Evolutionary conservation across 108 stramenopile species (phyloP).

Genomic region (Mayamaea pseudoterrestris): DNA sequence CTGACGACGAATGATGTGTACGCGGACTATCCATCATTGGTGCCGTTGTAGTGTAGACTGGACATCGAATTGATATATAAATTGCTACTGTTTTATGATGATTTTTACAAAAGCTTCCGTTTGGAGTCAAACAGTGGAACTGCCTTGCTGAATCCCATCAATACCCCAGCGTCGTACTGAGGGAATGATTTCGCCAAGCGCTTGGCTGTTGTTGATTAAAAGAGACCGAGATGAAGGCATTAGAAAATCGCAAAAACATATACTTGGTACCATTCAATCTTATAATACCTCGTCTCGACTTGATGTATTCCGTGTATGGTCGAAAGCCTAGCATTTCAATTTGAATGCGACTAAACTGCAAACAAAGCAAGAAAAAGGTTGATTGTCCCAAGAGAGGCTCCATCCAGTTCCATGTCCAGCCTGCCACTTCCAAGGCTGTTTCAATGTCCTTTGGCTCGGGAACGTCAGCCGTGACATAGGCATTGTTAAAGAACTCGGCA

Average conservation of each 20-base stretch:
- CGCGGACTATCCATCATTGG: slow-evolving; percentile 13
- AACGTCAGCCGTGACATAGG: slow-evolving; percentile 73
- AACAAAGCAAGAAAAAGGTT: slow-evolving; percentile 64
- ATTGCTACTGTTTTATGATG: no score
- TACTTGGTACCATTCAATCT: no score
- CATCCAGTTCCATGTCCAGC: slow-evolving; percentile 81
- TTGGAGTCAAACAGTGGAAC: no score
- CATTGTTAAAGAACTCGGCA: slow-evolving; percentile 71
- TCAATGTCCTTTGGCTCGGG: slow-evolving; percentile 68
- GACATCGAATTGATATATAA: no score
- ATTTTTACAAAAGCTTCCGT: no score
- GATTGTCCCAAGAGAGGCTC: slow-evolving; percentile 75
- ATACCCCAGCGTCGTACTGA: slow-evolving; percentile 26
- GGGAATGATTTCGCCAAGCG: slow-evolving; percentile 27
- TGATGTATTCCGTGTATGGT: slow-evolving; percentile 49
- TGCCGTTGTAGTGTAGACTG: slow-evolving; percentile 10
- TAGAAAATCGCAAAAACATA: no score
- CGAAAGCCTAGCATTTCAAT: slow-evolving; percentile 70
- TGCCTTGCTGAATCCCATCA: slow-evolving; percentile 6
- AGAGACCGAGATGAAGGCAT: no score
- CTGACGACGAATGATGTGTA: slow-evolving; percentile 13
- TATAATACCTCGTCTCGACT: slow-evolving; percentile 23
- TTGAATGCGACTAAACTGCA: slow-evolving; percentile 66
- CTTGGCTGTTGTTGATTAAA: no score
- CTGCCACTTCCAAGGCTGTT: slow-evolving; percentile 67